Percentiles rank a stretch among this genome's conserved stretches.
These are phyloP conservation scores for Isochrysis galbana DNA, from an alignment of 78 protist species.

Conservation along the genomic window DNA sequence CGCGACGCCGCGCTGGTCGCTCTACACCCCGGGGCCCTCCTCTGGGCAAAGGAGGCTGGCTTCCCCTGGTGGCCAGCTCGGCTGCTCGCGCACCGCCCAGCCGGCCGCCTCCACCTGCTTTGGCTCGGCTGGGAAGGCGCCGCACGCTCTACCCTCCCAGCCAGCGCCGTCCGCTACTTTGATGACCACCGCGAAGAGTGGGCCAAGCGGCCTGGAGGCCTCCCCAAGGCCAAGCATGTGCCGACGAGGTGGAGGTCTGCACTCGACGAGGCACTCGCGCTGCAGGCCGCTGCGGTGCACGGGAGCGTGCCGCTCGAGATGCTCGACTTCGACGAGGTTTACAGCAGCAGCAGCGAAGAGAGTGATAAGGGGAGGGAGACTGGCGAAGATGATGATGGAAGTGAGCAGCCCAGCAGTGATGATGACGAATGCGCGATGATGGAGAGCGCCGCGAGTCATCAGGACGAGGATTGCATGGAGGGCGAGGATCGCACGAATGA, in stretches of 20 bases:
- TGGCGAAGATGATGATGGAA: too few species aligned
- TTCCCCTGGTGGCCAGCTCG: background rate
- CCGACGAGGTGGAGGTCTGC: background rate
- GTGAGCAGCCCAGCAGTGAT: too few species aligned
- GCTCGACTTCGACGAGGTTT: too few species aligned
- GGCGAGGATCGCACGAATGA: too few species aligned
- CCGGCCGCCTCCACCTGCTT: background rate
- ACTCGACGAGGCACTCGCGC: background rate
- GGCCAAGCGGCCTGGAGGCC: background rate
- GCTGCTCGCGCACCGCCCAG: background rate
- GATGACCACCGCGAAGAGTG: background rate
- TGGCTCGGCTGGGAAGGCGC: background rate
- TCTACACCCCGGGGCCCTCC: background rate
- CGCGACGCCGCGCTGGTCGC: too few species aligned
- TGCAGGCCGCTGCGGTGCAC: background rate
- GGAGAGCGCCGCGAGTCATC: too few species aligned
- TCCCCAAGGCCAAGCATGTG: background rate
- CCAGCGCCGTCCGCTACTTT: too few species aligned
- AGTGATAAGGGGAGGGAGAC: too few species aligned
- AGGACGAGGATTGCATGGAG: too few species aligned
- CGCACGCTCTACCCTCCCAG: too few species aligned
- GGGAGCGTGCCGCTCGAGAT: background rate
- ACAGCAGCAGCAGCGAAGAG: too few species aligned
- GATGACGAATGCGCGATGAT: too few species aligned
- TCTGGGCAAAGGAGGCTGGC: background rate